Percentiles rank a stretch among this genome's conserved stretches.
Evolutionary conservation across 176 grass and related monocot species (phyloP).

Genomic region (Chloris gayana): DNA sequence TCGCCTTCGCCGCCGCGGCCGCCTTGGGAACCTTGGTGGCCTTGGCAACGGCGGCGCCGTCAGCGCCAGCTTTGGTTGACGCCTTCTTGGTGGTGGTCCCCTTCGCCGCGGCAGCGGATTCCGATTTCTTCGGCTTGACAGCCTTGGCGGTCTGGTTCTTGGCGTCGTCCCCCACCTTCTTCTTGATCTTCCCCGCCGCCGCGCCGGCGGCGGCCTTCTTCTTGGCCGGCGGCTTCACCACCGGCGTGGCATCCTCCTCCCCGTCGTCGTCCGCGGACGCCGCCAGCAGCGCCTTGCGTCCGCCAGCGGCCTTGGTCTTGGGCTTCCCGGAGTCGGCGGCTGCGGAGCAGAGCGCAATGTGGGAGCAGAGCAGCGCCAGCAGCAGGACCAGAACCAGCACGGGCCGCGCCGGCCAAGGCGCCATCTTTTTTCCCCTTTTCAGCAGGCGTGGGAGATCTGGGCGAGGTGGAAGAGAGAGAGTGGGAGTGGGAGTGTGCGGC

Average conservation of each 20-base stretch:
- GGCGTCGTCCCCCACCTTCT: slow-evolving; percentile 48
- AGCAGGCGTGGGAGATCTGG: slow-evolving; percentile 2
- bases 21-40: slow-evolving; percentile 52
- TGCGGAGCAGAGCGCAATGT: slow-evolving; percentile 54
- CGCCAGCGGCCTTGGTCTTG: slow-evolving; percentile 42
- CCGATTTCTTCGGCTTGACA: slow-evolving; percentile 66
- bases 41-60: slow-evolving; percentile 39
- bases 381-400: slow-evolving; percentile 40
- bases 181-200: slow-evolving; percentile 37
- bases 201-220: slow-evolving; percentile 19
- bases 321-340: slow-evolving; percentile 34
- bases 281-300: slow-evolving; percentile 45
- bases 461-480: neutral
- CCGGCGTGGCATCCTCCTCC: slow-evolving; percentile 15
- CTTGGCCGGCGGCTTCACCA: slow-evolving; percentile 29
- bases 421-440: slow-evolving; percentile 7
- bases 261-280: neutral
- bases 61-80: neutral
- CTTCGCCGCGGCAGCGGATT: slow-evolving; percentile 39
- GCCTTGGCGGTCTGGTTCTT: slow-evolving; percentile 81
- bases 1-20: slow-evolving; percentile 46
- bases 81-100: slow-evolving; percentile 21
- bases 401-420: slow-evolving; percentile 31
- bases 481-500: neutral
- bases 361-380: slow-evolving; percentile 60